phyloP scores from a whole-genome alignment of 768 basidiomycete genomes.

The Tylopilus cervinicoccineus region DNA sequence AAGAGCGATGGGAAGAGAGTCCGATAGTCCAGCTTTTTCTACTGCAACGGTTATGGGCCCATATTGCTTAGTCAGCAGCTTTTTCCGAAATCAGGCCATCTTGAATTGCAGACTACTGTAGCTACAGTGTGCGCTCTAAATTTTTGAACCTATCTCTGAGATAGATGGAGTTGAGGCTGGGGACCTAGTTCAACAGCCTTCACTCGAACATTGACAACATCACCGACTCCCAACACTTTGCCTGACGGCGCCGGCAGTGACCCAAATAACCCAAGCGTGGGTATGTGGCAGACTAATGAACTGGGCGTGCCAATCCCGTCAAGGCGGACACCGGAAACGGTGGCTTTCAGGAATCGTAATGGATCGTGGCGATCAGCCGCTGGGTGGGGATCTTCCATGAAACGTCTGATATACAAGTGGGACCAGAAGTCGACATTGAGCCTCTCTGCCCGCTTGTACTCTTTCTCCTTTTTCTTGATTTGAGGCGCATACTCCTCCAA shows the following conservation, averaged over 20 bases:
- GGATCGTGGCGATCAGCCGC: constrained; percentile 23
- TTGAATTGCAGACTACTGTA: not conserved
- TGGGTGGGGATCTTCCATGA: constrained; percentile 26
- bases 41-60: not conserved
- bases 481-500: constrained; percentile 42
- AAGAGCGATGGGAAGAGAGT: not conserved
- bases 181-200: constrained; percentile 28
- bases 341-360: constrained; percentile 26
- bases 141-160: constrained; percentile 4
- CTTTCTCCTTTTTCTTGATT: constrained; percentile 35
- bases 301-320: constrained; percentile 10
- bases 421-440: constrained; percentile 41
- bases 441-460: constrained; percentile 27
- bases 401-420: constrained; percentile 36
- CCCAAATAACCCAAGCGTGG: constrained; percentile 24
- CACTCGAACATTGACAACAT: constrained; percentile 25
- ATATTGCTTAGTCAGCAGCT: constrained; percentile 23
- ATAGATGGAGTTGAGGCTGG: constrained; percentile 24
- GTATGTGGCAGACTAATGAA: constrained; percentile 21
- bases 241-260: constrained; percentile 9
- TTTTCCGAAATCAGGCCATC: not conserved
- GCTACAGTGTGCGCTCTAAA: not conserved
- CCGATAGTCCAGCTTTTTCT: constrained; percentile 5
- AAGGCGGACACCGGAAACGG: constrained; percentile 17
- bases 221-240: constrained; percentile 22